Evolutionary conservation across 2,329 filamentous ascomycete species (phyloP).

Genomic region (Dryadomyces sulphureus): DNA sequence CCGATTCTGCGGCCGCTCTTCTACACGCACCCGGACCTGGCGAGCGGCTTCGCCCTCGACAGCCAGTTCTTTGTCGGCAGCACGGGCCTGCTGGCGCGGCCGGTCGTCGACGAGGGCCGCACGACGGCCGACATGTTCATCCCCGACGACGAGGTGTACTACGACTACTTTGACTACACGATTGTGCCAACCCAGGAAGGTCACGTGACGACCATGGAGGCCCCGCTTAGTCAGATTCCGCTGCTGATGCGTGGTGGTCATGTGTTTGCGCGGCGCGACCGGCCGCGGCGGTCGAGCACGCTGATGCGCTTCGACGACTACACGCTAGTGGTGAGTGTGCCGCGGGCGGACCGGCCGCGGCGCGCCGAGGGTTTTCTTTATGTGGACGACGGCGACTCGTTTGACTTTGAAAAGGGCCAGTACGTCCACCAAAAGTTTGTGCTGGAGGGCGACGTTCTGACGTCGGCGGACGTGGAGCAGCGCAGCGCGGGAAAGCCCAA

Average conservation of each 20-base stretch:
- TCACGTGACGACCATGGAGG: slow-evolving; percentile 52
- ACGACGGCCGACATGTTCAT: slow-evolving; percentile 68
- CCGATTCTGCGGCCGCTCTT: slow-evolving; percentile 88
- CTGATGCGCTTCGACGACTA: slow-evolving; percentile 94
- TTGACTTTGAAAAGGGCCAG: slow-evolving; percentile 71
- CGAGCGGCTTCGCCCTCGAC: slow-evolving; percentile 75
- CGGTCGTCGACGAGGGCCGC: slow-evolving; percentile 65
- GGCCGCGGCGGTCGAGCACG: slow-evolving; percentile 67
- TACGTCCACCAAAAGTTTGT: slow-evolving; percentile 76
- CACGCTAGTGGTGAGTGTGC: slow-evolving; percentile 68
- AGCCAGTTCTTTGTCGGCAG: slow-evolving; percentile 85
- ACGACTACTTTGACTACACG: slow-evolving; percentile 86
- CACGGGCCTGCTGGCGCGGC: slow-evolving; percentile 85
- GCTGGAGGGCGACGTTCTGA: slow-evolving; percentile 45
- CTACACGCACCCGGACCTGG: slow-evolving; percentile 77
- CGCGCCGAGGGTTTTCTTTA: slow-evolving; percentile 72
- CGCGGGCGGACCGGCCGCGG: slow-evolving; percentile 42
- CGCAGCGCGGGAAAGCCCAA: slow-evolving; percentile 37
- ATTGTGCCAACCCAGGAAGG: slow-evolving; percentile 55
- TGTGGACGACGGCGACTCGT: slow-evolving; percentile 85
- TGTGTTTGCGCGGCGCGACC: slow-evolving; percentile 79
- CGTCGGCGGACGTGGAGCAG: slow-evolving; percentile 51
- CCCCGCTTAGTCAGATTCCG: slow-evolving; percentile 75
- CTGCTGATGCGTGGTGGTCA: slow-evolving; percentile 87
- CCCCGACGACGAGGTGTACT: slow-evolving; percentile 79